A percentile compares a stretch with the other conserved stretches of the same genome.
Conservation (phyloP, 2,329 filamentous ascomycete genomes). For the Curvularia sp. region DNA sequence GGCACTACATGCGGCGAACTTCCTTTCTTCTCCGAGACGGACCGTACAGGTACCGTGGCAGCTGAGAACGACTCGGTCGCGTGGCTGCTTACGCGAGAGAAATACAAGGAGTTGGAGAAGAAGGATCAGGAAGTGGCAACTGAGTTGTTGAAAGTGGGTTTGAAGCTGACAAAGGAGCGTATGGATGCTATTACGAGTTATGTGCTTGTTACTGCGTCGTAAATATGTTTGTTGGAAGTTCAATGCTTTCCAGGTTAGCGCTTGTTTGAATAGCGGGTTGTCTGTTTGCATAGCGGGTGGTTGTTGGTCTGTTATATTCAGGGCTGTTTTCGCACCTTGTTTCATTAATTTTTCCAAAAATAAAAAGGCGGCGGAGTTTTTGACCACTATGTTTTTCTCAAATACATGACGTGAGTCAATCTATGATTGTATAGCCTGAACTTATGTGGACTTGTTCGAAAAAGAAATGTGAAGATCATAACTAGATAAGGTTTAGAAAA, state of each 20-base stretch:
- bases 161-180: constrained; percentile 93
- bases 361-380: no score
- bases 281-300: neutral
- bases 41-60: constrained; percentile 82
- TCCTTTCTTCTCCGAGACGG: constrained; percentile 92
- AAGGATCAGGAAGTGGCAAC: constrained; percentile 78
- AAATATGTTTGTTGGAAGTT: neutral
- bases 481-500: no score
- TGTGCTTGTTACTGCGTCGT: constrained; percentile 47
- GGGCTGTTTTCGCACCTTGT: no score
- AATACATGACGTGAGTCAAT: no score
- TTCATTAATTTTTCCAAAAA: no score
- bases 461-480: no score
- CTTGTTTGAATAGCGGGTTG: neutral
- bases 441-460: no score
- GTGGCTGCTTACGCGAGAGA: constrained; percentile 77
- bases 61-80: constrained; percentile 82
- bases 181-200: constrained; percentile 73
- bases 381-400: no score
- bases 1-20: constrained; percentile 95
- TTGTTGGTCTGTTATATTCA: neutral
- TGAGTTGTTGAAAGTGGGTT: constrained; percentile 83
- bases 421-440: no score
- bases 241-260: neutral
- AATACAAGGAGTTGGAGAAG: constrained; percentile 75